Base-by-base conservation (phyloP, 176 grass and related monocot genomes). In the Cenchrus americanus region DNA sequence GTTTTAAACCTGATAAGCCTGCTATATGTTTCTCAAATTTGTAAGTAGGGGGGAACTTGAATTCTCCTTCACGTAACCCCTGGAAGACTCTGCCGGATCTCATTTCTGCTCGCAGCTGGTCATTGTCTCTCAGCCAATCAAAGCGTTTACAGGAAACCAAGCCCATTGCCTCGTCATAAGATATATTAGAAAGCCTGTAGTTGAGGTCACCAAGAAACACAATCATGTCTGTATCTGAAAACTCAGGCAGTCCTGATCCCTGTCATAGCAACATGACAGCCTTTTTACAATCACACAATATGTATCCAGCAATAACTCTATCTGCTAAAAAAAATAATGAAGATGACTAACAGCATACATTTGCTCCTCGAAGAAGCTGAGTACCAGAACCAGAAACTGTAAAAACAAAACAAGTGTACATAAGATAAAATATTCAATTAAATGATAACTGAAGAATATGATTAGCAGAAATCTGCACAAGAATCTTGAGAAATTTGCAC, bases 181-280 rank as follows among this genome's bases (percentile, higher is more conserved):
- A 86, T 49, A 95, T 83, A 75, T 71, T 68, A 78, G 88, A 76
- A 75, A 98, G 84, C 27, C 96, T 89, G 79, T 98, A 98, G 84
- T 98, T 98, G 32, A 98, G 92, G 66, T 98, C 96, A 88, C 96
- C 96, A 79, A 98, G 85, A 91, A 98, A 98, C 40, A 98, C 79
- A 76, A 93, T 78, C 96, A 98, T 90, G 83, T 98, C 93, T 37
- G 37, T 80, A 66, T 98, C 85, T 67, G 96, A 90, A 64, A 98
- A 69, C 52, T 95, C 91, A 21, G 91, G 90, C 46, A 75, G 91
- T 88, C 80, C 90, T 27, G 49, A 87, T 63, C 80, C 82, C 92
- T 98, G 78, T 43, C 10, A 89, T 62, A 80, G 67, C 66, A 79
- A 83, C 71, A 89, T 69, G 32, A 75, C 41, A 18, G 30, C 15